phyloP scores from a whole-genome alignment of 441 rosid genomes.

The Erysimum cheiri region DNA sequence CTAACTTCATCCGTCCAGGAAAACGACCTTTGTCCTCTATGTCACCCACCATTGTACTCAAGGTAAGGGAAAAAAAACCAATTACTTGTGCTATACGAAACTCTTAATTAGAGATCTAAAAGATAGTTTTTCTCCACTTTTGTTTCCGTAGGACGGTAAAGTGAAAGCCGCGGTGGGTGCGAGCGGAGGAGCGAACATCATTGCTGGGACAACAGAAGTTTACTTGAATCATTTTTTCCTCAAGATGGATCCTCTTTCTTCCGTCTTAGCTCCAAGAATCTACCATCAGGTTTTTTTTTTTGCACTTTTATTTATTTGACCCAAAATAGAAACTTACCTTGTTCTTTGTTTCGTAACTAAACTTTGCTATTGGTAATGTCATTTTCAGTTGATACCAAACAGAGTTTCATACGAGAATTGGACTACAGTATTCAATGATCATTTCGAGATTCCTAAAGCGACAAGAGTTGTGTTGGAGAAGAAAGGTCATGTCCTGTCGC shows the following conservation, averaged over 20 bases:
- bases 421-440: constrained; percentile 51
- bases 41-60: constrained; percentile 59
- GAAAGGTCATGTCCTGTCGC: constrained; percentile 56
- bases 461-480: constrained; percentile 47
- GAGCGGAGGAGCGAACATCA: constrained; percentile 61
- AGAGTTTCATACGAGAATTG: constrained; percentile 54
- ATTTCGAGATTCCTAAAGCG: constrained; percentile 50
- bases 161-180: constrained; percentile 64
- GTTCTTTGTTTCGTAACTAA: background rate
- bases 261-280: constrained; percentile 58
- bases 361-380: background rate
- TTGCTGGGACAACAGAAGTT: constrained; percentile 57
- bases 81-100: constrained; percentile 12
- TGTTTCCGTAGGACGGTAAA: constrained; percentile 47
- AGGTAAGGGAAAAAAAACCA: constrained; percentile 32
- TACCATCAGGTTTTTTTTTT: constrained; percentile 55
- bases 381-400: constrained; percentile 55
- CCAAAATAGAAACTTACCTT: constrained; percentile 2
- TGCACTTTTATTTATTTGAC: background rate
- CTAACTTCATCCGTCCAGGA: constrained; percentile 56
- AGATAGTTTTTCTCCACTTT: background rate
- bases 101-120: background rate
- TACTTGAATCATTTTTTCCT: constrained; percentile 52
- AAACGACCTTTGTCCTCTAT: constrained; percentile 68
- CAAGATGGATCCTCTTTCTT: constrained; percentile 45